These are phyloP conservation scores for Eucalyptus sp. DNA, from an alignment of 345 rosid genomes.

Conservation along the genomic window DNA sequence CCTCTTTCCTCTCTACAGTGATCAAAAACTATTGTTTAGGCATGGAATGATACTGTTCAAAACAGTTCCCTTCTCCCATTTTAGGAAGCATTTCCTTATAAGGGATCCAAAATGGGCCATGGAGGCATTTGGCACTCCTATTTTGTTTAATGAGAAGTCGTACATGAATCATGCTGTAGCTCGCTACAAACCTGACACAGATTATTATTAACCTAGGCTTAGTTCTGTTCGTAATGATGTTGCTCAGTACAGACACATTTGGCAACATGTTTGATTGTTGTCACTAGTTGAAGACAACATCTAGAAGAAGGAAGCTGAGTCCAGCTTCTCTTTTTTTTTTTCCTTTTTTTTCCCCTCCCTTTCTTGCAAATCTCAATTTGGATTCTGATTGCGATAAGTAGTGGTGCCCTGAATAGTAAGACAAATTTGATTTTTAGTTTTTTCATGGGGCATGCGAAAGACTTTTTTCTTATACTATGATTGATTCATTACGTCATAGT, in stretches of 20 bases:
- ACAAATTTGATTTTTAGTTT: background rate
- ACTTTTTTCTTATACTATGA: background rate
- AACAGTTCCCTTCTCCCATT: conserved; percentile 3
- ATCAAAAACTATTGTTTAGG: background rate
- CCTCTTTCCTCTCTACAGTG: background rate
- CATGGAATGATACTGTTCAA: background rate
- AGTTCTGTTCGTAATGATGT: background rate
- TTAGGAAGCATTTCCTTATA: conserved; percentile 27
- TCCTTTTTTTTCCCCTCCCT: background rate
- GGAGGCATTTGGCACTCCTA: conserved; percentile 8
- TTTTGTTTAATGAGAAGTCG: background rate
- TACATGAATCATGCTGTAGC: background rate
- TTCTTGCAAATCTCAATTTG: background rate
- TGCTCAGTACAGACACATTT: background rate
- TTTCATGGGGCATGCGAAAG: background rate
- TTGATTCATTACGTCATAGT: background rate
- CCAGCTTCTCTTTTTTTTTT: background rate
- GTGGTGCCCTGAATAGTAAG: background rate
- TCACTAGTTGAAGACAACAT: background rate
- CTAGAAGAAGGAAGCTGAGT: background rate
- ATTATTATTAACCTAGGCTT: background rate
- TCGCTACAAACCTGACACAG: background rate
- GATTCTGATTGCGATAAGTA: background rate
- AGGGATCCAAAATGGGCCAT: conserved; percentile 8
- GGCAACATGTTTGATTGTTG: background rate